These are phyloP conservation scores for Massariosphaeria phaeospora DNA, from an alignment of 495 filamentous ascomycete genomes.

Conservation along the genomic window DNA sequence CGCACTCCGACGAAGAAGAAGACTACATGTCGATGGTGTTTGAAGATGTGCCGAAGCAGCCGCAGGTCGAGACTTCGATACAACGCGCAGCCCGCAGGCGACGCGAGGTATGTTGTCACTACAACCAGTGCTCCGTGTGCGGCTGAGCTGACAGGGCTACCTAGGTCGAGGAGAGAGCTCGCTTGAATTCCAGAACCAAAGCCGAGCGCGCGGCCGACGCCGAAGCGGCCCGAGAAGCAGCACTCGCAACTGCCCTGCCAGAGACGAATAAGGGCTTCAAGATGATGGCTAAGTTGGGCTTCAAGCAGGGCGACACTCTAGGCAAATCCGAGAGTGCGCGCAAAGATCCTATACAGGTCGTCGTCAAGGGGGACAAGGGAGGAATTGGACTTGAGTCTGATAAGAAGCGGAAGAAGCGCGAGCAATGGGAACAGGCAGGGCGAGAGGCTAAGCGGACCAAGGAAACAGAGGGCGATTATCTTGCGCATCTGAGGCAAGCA, in stretches of 20 bases:
- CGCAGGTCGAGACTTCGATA: constrained; percentile 52
- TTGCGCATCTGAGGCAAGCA: constrained; percentile 67
- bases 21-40: constrained; percentile 65
- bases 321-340: constrained; percentile 52
- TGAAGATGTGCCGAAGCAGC: constrained; percentile 45
- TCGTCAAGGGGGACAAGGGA: constrained; percentile 71
- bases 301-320: constrained; percentile 64
- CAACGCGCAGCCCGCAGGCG: constrained; percentile 53
- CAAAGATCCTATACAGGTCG: constrained; percentile 62
- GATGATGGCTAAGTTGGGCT: constrained; percentile 98
- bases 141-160: not conserved
- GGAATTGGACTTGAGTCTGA: constrained; percentile 82
- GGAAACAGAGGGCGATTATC: constrained; percentile 68
- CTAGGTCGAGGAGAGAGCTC: constrained; percentile 6
- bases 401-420: constrained; percentile 72
- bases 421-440: constrained; percentile 46
- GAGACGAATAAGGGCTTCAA: constrained; percentile 71
- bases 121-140: not conserved
- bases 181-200: constrained; percentile 66
- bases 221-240: constrained; percentile 64
- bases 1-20: constrained; percentile 48
- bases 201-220: constrained; percentile 70
- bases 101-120: constrained; percentile 47
- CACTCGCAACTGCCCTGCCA: constrained; percentile 62
- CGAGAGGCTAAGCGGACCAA: constrained; percentile 55